Base-by-base conservation (phyloP, 345 rosid genomes). In the Noccaea bulbosa region DNA sequence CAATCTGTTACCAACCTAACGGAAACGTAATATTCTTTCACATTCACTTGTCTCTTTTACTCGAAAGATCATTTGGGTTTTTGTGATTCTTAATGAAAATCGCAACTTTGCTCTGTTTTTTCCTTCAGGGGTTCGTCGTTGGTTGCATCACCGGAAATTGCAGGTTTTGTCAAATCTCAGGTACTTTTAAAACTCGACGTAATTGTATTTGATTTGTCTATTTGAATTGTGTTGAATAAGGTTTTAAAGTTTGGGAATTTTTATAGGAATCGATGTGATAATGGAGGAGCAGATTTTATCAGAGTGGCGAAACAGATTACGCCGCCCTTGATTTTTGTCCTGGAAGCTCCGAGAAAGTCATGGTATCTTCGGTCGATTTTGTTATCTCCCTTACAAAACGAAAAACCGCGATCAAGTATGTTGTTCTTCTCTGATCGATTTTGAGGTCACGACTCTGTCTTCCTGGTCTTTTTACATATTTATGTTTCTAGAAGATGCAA, bases 121-220 rank as follows among this genome's bases (percentile, higher is more conserved):
- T 7, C 20, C 20, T 51, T 58, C 91, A 92, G 98, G 93, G 90
- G 11, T 85, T 89, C 43, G 79, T 81, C 0, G 90, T 84, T 72
- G 98, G 97, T 51, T 73, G 90, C 45, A 77, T 84, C 40, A 69
- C 83, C 0, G 96, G 98, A 63, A 73, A 78, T 16, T 91, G 96
- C 80, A 87, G 86, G 67, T 84, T 89, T 78, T 93, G 85, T 71
- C 78, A 85, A 49, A 71, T 73, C 66, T 82, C 88, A 70, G 92
- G 90, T 81, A 77, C 8, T 17, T 33, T 16, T 0, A 44, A 30
- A 14, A 50, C 35, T 50, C 55, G 2, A 24, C 2, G n/a, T 16
- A 41, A 15, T 17, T 24, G 32, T 63, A 3, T 17, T 17, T 6
- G 15, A 10, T 5, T 40, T 7, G 7, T 35, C 37, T 17, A 11